Percentiles rank a stretch among this genome's conserved stretches.
Evolutionary conservation across 225 moss, liverwort and hornwort genomes (phyloP).

Genomic region (Pseudisothecium myosuroides): DNA sequence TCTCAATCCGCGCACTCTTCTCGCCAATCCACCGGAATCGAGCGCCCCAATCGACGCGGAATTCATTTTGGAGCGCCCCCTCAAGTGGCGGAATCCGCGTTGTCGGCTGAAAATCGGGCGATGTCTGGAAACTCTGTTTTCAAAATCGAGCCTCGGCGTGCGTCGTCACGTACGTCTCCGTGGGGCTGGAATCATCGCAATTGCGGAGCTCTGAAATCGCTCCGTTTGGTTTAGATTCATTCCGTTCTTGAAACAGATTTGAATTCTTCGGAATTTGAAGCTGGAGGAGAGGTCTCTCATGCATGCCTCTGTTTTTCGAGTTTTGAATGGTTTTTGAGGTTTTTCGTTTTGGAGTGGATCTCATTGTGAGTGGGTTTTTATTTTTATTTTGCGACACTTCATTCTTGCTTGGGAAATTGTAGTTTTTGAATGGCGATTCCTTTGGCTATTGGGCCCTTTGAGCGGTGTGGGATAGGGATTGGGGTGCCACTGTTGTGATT

Average conservation of each 20-base stretch:
- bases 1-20: background rate
- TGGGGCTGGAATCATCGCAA: background rate
- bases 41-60: background rate
- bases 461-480: background rate
- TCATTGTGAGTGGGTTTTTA: background rate
- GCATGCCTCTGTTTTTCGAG: background rate
- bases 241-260: background rate
- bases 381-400: background rate
- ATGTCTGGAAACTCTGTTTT: background rate
- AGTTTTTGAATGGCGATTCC: background rate
- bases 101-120: constrained; percentile 3
- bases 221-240: background rate
- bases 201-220: background rate
- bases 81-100: background rate
- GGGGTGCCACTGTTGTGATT: background rate
- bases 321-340: background rate
- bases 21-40: background rate
- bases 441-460: background rate
- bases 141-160: background rate
- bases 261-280: background rate
- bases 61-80: constrained; percentile 1
- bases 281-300: background rate
- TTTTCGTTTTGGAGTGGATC: background rate
- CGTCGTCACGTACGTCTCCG: background rate
- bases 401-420: background rate